Evolutionary conservation across 305 asterid species (phyloP).

Genomic region (Withania somnifera): DNA sequence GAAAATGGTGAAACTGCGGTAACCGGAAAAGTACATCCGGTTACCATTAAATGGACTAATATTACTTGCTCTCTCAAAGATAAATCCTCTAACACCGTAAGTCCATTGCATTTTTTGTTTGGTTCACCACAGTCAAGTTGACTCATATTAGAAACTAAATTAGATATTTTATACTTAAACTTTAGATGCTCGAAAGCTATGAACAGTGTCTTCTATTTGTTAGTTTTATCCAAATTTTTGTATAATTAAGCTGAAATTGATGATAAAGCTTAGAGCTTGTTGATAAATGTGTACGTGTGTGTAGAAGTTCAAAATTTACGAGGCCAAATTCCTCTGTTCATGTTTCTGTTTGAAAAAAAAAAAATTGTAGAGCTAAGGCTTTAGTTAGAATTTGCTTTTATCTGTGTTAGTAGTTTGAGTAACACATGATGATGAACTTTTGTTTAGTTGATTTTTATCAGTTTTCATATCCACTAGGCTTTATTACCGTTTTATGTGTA

Average conservation of each 20-base stretch:
- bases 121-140: no score
- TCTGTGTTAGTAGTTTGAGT: not conserved
- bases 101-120: not conserved
- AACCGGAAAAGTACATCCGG: constrained; percentile 56
- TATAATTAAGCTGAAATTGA: not conserved
- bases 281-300: not conserved
- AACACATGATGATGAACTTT: not conserved
- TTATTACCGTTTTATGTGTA: not conserved
- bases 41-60: constrained; percentile 61
- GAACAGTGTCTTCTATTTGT: not conserved
- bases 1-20: constrained; percentile 19
- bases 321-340: not conserved
- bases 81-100: constrained; percentile 56
- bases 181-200: not conserved
- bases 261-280: not conserved
- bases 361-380: not conserved
- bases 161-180: no score
- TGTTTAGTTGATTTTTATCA: not conserved
- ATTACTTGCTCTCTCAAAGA: constrained; percentile 72
- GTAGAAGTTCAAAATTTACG: not conserved
- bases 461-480: not conserved
- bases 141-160: no score
- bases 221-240: not conserved
- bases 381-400: not conserved
- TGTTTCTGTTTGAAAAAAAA: no score